These are phyloP conservation scores for Ascochyta fabae DNA, from an alignment of 2,329 filamentous ascomycete genomes.

Conservation along the genomic window DNA sequence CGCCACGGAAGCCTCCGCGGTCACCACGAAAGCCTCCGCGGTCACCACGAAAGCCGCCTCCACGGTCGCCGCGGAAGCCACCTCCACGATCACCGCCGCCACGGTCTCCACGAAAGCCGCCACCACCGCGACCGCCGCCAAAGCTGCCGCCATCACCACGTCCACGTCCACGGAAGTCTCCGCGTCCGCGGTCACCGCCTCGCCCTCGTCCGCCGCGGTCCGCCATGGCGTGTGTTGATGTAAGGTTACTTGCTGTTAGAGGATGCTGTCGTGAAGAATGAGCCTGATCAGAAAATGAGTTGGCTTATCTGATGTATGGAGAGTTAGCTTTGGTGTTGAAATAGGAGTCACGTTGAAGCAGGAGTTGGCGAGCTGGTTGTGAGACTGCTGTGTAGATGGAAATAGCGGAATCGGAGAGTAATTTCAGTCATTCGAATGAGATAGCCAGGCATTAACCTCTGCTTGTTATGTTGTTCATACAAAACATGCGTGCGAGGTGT, in stretches of 20 bases:
- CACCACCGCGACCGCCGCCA: conserved; percentile 20
- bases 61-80: conserved; percentile 16
- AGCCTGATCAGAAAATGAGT: not conserved
- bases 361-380: not conserved
- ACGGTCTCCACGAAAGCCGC: conserved; percentile 24
- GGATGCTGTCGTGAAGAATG: not conserved
- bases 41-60: conserved; percentile 24
- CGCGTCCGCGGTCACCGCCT: conserved; percentile 28
- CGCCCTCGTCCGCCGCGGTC: conserved; percentile 19
- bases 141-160: conserved; percentile 32
- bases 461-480: not conserved
- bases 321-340: not conserved
- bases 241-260: not conserved
- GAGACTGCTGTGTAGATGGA: not conserved
- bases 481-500: not conserved
- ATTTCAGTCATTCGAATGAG: not conserved
- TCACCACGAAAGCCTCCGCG: conserved; percentile 20
- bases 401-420: not conserved
- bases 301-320: not conserved
- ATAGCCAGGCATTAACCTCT: not conserved
- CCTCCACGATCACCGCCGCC: conserved; percentile 22
- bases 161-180: conserved; percentile 30
- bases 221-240: conserved; percentile 1
- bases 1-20: conserved; percentile 8
- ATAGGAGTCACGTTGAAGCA: not conserved